Base-by-base conservation (phyloP, 2,329 filamentous ascomycete species). In the Davidsoniella eucalypti region DNA sequence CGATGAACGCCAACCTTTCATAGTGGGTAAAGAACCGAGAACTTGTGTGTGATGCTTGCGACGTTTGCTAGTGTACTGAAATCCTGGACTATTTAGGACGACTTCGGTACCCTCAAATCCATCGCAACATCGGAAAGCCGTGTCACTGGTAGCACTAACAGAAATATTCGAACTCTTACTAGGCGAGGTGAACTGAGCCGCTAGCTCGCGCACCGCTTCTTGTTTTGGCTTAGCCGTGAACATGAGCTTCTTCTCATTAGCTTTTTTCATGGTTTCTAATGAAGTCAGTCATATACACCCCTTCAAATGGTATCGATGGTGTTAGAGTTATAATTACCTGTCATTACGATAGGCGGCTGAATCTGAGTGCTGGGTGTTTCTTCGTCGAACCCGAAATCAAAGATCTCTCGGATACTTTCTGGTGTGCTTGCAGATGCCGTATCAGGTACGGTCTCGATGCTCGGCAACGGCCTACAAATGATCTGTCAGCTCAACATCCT, bases 51-150 rank as follows among this genome's bases (percentile, higher is more conserved):
- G 47, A n/a, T 44, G 38, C 14, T 47, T 42, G 16, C 51, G 43
- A 37, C 51, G 42, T n/a, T 53, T 53, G 12, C 42, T n/a, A 6
- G 47, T 39, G 14, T 47, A 37, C 42, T 53, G 51, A 14, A 53
- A 43, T 2, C 51, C 47, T 4, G 51, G 47, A n/a, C 51, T 44
- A 37, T 53, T 53, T 14, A 47, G 44, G 36, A 53, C 38, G 16
- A 49, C 47, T 38, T 53, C 51, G 17, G 44, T 42, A 5, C 51
- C 47, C n/a, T 53, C 47, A 41, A 53, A 53, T 6, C 51, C 47
- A 25, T 53, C 51, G 5, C 47, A 38, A 25, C 51, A 53, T 18
- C 43, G 21, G 41, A 43, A 53, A 8, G 36, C 37, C n/a, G 44
- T 36, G 9, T 38, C 47, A 18, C 41, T 41, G 1, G 48, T 41